Base-by-base conservation (phyloP, 164 flowering plant species). In the Umbellularia californica region DNA sequence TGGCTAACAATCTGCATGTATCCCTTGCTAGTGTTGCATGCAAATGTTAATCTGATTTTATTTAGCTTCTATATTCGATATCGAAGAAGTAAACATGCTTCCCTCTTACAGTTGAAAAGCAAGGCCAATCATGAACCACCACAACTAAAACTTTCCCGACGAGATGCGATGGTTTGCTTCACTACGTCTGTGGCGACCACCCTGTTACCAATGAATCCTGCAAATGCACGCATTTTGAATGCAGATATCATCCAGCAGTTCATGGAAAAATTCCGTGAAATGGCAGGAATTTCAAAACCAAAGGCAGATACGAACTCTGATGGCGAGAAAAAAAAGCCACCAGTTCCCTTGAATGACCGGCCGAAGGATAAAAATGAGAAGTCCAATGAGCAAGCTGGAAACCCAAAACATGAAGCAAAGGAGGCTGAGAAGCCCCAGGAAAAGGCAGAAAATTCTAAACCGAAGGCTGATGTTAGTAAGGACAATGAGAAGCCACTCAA, bases 221-320 rank as follows among this genome's bases (percentile, higher is more conserved):
- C 83, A 10, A 84, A 84, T 65, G 90, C 90, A 60, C 83, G 85
- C 1, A 65, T 70, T 22, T 55, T 65, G 63, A 87, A 78, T 30
- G 70, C 79, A 15, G 83, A 80, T 58, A 79, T 58, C 28, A 84
- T 73, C 74, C 75, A 63, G 68, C 83, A 81, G 70, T 72, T 82
- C 64, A 50, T 72, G 68, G 88, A 85, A 73, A 68, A 64, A 80
- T 75, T 84, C 2, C 80, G 83, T 66, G 84, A 82, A 75, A 74
- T 78, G 66, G 81, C 81, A 22, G 81, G 85, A n/a, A 19, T 81
- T 15, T 70, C 79, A 23, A 82, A 80, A 74, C 82, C 76, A 71
- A 83, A 83, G 52, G 12, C 66, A 0, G 72, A 70, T 23, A 27
- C 30, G 10, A 50, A 30, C 65, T 33, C 50, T 23, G 69, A 67